Percentiles rank a stretch among this genome's conserved stretches.
These are phyloP conservation scores for Arctium minus DNA, from an alignment of 129 eudicot species.

Conservation along the genomic window DNA sequence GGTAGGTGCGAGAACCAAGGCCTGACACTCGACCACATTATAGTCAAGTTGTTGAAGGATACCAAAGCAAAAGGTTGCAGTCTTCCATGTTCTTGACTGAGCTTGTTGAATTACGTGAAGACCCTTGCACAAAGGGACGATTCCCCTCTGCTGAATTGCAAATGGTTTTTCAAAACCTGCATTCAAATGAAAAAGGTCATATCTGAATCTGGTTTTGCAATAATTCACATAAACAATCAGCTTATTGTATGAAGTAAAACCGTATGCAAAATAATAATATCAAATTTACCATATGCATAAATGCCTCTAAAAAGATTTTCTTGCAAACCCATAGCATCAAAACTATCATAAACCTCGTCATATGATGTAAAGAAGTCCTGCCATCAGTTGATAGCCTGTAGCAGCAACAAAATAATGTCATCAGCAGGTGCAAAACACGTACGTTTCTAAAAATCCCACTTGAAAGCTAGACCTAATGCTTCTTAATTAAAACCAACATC, in stretches of 20 bases:
- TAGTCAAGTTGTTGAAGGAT: conserved; percentile 58
- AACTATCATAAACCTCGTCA: conserved; percentile 57
- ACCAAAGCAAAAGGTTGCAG: conserved; percentile 60
- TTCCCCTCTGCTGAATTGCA: conserved; percentile 58
- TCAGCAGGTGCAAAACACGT: background rate
- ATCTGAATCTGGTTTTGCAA: background rate
- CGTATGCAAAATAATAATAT: background rate
- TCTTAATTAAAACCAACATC: background rate
- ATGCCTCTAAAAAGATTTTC: conserved; percentile 65
- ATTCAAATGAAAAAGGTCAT: background rate
- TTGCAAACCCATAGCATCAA: conserved; percentile 56
- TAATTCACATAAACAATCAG: background rate
- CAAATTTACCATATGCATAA: conserved; percentile 48
- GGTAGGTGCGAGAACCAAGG: conserved; percentile 53
- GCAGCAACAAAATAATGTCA: background rate
- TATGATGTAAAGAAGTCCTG: conserved; percentile 58
- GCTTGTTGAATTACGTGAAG: conserved; percentile 59
- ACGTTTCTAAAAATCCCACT: background rate
- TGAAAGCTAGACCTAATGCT: background rate
- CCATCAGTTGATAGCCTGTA: conserved; percentile 47
- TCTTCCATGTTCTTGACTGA: conserved; percentile 56
- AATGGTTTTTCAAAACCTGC: conserved; percentile 60
- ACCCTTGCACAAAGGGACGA: conserved; percentile 54
- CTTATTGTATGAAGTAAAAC: background rate
- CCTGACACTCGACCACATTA: conserved; percentile 42